Conservation (phyloP, 2,329 filamentous ascomycete species). For the Aspergillus sp. region DNA sequence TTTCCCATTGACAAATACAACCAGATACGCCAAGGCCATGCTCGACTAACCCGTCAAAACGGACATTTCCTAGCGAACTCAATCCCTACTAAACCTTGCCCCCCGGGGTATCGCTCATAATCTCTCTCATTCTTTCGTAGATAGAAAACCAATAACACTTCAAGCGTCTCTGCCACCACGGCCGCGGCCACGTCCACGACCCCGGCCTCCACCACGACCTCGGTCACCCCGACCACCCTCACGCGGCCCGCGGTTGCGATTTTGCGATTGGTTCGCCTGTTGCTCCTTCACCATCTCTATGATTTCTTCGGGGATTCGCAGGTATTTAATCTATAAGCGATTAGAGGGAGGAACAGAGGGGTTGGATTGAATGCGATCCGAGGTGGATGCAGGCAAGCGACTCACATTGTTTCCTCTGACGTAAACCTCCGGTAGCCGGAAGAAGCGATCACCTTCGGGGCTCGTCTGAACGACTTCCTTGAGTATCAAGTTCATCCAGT, state of each 20-base stretch:
- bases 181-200: slow-evolving; percentile 47
- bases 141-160: background rate
- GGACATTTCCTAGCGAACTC: slow-evolving; percentile 31
- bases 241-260: slow-evolving; percentile 43
- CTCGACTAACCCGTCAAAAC: slow-evolving; percentile 35
- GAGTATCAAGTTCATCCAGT: slow-evolving; percentile 98
- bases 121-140: slow-evolving; percentile 16
- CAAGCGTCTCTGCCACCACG: slow-evolving; percentile 34
- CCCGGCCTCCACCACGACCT: slow-evolving; percentile 45
- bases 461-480: slow-evolving; percentile 97
- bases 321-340: slow-evolving; percentile 82
- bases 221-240: slow-evolving; percentile 43
- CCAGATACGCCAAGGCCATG: slow-evolving; percentile 45
- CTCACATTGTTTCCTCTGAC: slow-evolving; percentile 95
- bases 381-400: slow-evolving; percentile 18
- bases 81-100: slow-evolving; percentile 21
- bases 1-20: slow-evolving; percentile 34
- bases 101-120: slow-evolving; percentile 39
- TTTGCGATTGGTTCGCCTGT: slow-evolving; percentile 67
- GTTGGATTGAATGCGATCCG: background rate
- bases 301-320: slow-evolving; percentile 94
- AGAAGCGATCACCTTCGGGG: slow-evolving; percentile 91
- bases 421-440: slow-evolving; percentile 88
- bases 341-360: slow-evolving; percentile 2
- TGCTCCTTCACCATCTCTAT: slow-evolving; percentile 92